A percentile compares a stretch with the other conserved stretches of the same genome.
Evolutionary conservation across 73 alveolate species (phyloP).

Genomic region (Uronychia binucleata): DNA sequence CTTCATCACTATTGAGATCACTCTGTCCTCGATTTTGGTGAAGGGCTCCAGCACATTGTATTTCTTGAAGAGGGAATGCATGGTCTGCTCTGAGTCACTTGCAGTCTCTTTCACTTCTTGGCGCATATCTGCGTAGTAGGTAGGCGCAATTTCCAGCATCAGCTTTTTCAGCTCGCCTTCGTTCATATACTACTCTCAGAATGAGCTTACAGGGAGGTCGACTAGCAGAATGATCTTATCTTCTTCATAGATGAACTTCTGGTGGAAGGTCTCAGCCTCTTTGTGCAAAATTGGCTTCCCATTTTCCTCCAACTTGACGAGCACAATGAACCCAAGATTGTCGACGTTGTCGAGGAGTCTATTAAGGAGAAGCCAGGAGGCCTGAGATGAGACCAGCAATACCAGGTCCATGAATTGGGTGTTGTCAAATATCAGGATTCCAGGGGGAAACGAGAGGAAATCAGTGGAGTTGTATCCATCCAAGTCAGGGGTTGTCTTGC

Average conservation of each 20-base stretch:
- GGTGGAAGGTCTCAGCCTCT: background rate
- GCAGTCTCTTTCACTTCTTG: background rate
- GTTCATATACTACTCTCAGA: background rate
- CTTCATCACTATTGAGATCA: slow-evolving; percentile 24
- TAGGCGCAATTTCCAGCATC: background rate
- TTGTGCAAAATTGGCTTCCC: background rate
- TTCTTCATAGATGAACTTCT: background rate
- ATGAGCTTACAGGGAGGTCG: background rate
- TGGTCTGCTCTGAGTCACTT: background rate
- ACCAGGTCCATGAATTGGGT: background rate
- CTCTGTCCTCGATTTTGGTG: slow-evolving; percentile 28
- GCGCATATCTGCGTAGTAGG: background rate
- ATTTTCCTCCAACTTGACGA: background rate
- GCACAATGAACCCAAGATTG: background rate
- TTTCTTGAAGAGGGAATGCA: background rate
- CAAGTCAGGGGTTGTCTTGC: background rate
- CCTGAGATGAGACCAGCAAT: background rate
- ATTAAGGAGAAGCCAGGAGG: background rate
- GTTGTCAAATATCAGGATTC: slow-evolving; percentile 35
- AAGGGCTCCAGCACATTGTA: slow-evolving; percentile 24
- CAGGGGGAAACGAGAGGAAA: background rate
- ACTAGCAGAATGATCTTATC: background rate
- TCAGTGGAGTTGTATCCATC: background rate
- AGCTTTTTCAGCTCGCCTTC: background rate
- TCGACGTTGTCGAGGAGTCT: background rate